phyloP scores from a whole-genome alignment of 164 flowering plant genomes.

The Berberis vulgaris region DNA sequence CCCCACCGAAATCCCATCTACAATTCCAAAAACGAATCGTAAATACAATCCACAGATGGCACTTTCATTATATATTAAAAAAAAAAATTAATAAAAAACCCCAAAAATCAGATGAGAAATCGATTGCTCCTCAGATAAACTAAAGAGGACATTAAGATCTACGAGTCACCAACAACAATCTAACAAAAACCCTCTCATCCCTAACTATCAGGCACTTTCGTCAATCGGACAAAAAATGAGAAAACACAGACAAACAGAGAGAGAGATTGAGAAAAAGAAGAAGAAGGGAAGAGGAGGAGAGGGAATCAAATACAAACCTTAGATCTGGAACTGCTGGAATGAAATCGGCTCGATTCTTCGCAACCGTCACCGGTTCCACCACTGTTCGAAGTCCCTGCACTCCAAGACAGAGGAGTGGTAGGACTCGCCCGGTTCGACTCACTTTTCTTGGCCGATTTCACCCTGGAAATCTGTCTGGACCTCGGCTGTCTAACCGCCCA shows the following conservation, averaged over 20 bases:
- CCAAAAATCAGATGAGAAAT: too few species aligned
- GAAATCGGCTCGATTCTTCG: constrained; percentile 14
- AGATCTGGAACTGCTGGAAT: background rate
- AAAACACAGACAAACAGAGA: background rate
- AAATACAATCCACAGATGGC: too few species aligned
- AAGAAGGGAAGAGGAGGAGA: too few species aligned
- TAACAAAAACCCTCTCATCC: too few species aligned
- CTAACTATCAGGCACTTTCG: too few species aligned
- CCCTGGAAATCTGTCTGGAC: constrained; percentile 17
- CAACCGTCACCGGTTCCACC: constrained; percentile 23
- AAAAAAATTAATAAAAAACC: too few species aligned
- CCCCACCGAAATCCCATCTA: too few species aligned
- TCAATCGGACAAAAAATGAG: background rate
- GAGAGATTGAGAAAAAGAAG: background rate
- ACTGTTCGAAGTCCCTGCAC: constrained; percentile 33
- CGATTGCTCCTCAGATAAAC: too few species aligned
- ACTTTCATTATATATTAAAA: too few species aligned
- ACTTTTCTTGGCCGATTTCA: constrained; percentile 19
- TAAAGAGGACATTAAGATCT: too few species aligned
- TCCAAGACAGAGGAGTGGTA: constrained; percentile 61
- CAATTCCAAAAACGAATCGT: too few species aligned
- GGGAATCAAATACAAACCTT: background rate
- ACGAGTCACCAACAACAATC: too few species aligned
- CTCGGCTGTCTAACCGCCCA: constrained; percentile 48
- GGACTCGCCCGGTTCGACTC: constrained; percentile 38